Conservation (phyloP, 2,329 filamentous ascomycete genomes). For the Chalaropsis ovoidea region DNA sequence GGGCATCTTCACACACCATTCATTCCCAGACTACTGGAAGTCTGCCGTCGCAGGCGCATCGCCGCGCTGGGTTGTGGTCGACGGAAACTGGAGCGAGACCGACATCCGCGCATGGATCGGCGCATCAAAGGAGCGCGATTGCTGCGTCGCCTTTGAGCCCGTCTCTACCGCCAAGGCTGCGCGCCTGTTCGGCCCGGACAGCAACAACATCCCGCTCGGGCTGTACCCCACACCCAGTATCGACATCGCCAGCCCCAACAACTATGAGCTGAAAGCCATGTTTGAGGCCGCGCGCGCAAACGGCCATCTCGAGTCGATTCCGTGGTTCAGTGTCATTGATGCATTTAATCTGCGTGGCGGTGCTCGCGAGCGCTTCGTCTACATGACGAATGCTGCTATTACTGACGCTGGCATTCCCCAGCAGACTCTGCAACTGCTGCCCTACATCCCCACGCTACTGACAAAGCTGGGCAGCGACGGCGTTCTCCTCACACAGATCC, state of each 20-base stretch:
- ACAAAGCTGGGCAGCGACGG: slow-evolving; percentile 72
- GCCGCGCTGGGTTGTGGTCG: slow-evolving; percentile 71
- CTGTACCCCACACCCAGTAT: slow-evolving; percentile 55
- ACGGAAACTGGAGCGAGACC: slow-evolving; percentile 69
- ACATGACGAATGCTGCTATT: slow-evolving; percentile 54
- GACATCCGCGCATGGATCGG: slow-evolving; percentile 59
- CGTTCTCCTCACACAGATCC: slow-evolving; percentile 62
- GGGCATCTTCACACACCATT: slow-evolving; percentile 59
- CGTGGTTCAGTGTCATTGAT: slow-evolving; percentile 76
- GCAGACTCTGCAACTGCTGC: slow-evolving; percentile 72
- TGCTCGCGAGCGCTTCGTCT: slow-evolving; percentile 60
- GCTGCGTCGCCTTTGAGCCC: slow-evolving; percentile 71
- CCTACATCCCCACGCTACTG: slow-evolving; percentile 74
- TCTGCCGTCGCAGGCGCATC: slow-evolving; percentile 45
- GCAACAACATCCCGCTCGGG: slow-evolving; percentile 34
- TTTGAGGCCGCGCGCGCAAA: slow-evolving; percentile 56
- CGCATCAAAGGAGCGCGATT: slow-evolving; percentile 46
- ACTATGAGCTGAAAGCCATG: slow-evolving; percentile 70
- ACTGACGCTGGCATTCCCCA: slow-evolving; percentile 76
- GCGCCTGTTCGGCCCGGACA: slow-evolving; percentile 49
- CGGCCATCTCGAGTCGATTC: slow-evolving; percentile 55
- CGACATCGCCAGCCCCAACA: slow-evolving; percentile 72
- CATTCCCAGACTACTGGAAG: slow-evolving; percentile 49
- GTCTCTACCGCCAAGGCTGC: slow-evolving; percentile 73
- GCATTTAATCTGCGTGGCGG: slow-evolving; percentile 63